Evolutionary conservation across 1,284 basidiomycete species (phyloP).

Genomic region (Microbotryum saponariae): DNA sequence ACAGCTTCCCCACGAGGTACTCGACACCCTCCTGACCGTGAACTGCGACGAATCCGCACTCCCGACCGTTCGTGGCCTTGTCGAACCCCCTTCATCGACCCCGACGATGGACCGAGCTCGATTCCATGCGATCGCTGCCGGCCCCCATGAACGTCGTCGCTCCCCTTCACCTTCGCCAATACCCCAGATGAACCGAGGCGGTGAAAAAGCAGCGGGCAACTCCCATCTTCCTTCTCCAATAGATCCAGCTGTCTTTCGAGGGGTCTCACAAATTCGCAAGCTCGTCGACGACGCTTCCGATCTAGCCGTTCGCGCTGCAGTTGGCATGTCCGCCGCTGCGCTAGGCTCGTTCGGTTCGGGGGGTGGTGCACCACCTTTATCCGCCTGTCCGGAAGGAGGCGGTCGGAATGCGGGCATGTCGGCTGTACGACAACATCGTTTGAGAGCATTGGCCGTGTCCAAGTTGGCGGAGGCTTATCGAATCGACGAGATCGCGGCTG

Average conservation of each 20-base stretch:
- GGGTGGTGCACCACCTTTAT: neutral
- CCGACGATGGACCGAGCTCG: conserved; percentile 12
- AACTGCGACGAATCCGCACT: conserved; percentile 51
- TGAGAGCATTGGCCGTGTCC: conserved; percentile 67
- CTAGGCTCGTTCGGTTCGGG: conserved; percentile 45
- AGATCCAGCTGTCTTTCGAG: conserved; percentile 70
- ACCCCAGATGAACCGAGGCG: conserved; percentile 46
- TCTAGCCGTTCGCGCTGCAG: conserved; percentile 67
- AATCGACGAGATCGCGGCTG: conserved; percentile 72
- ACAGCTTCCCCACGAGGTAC: conserved; percentile 68
- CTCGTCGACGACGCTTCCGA: conserved; percentile 77
- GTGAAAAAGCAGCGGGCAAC: neutral
- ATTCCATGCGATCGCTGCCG: neutral
- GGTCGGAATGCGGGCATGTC: conserved; percentile 50
- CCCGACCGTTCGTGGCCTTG: conserved; percentile 12
- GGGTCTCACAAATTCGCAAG: conserved; percentile 59
- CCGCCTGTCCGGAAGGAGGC: neutral
- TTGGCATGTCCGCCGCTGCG: conserved; percentile 63
- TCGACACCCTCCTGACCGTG: conserved; percentile 65
- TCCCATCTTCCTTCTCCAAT: conserved; percentile 58
- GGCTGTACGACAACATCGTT: conserved; percentile 63
- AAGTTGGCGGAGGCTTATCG: conserved; percentile 72
- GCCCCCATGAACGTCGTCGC: neutral
- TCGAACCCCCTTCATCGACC: conserved; percentile 23
- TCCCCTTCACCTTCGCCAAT: conserved; percentile 27